Evolutionary conservation across 345 rosid species (phyloP).

Genomic region (Hibiscus trionum): DNA sequence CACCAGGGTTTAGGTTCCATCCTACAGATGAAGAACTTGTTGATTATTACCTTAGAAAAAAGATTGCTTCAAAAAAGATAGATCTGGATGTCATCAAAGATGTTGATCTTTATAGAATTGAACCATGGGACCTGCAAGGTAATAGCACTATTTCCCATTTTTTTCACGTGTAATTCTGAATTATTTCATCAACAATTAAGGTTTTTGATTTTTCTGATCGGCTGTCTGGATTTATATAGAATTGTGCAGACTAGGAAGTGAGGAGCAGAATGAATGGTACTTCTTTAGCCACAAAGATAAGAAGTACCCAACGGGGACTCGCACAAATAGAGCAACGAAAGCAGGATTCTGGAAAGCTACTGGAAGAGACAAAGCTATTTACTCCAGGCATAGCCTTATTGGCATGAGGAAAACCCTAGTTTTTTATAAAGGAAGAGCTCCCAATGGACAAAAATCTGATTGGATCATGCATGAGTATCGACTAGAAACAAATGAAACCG

Average conservation of each 20-base stretch:
- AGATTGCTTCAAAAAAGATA: conserved; percentile 53
- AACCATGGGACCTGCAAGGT: conserved; percentile 85
- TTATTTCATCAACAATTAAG: not conserved
- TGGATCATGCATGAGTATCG: conserved; percentile 99
- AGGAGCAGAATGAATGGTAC: conserved; percentile 95
- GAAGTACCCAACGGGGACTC: conserved; percentile 97
- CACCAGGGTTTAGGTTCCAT: conserved; percentile 78
- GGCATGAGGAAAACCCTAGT: conserved; percentile 98
- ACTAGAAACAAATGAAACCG: conserved; percentile 84
- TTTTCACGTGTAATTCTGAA: not conserved
- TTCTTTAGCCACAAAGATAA: conserved; percentile 98
- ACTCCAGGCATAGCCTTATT: conserved; percentile 55
- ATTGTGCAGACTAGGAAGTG: conserved; percentile 78
- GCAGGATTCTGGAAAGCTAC: conserved; percentile 99
- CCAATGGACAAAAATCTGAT: conserved; percentile 89
- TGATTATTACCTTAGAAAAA: conserved; percentile 62
- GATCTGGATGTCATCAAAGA: conserved; percentile 71
- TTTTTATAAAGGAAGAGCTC: conserved; percentile 92
- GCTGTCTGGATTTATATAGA: conserved; percentile 26
- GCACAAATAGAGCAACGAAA: conserved; percentile 93
- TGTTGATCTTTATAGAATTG: conserved; percentile 70
- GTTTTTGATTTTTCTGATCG: not conserved
- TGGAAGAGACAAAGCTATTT: conserved; percentile 91
- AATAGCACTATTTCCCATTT: not conserved
- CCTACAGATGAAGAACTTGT: conserved; percentile 83